Evolutionary conservation across 1,139 yeast genomes (phyloP).

Genomic region (Taphrina sp.): DNA sequence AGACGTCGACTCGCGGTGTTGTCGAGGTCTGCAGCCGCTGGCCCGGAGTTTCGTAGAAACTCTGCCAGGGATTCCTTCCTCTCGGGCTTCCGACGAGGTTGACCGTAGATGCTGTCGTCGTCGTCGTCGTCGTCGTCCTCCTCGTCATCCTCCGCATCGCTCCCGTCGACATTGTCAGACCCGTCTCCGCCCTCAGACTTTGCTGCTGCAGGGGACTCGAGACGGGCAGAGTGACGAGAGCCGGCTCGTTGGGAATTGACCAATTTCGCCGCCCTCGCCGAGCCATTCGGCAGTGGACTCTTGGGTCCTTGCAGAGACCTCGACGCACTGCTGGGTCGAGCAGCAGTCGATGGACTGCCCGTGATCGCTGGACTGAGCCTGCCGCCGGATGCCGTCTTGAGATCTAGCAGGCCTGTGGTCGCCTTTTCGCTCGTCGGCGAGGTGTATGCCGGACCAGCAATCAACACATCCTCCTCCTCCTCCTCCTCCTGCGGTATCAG

Average conservation of each 20-base stretch:
- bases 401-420: neutral
- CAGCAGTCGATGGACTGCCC: neutral
- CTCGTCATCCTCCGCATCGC: neutral
- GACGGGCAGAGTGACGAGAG: neutral
- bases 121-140: constrained; percentile 17
- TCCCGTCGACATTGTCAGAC: too few species aligned
- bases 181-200: too few species aligned
- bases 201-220: neutral
- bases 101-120: constrained; percentile 25
- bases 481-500: too few species aligned
- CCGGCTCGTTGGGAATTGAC: too few species aligned
- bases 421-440: too few species aligned
- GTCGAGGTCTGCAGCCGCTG: neutral
- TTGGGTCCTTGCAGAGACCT: too few species aligned
- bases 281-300: neutral
- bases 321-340: too few species aligned
- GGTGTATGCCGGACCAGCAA: constrained; percentile 28
- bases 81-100: constrained; percentile 17
- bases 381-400: neutral
- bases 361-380: neutral
- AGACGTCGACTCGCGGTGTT: neutral
- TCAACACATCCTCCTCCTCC: constrained; percentile 1
- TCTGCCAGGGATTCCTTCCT: constrained; percentile 26
- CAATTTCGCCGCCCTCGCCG: too few species aligned
- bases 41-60: constrained; percentile 21